Evolutionary conservation across 2,329 filamentous ascomycete species (phyloP).

Genomic region (Pseudogymnoascus sp.): DNA sequence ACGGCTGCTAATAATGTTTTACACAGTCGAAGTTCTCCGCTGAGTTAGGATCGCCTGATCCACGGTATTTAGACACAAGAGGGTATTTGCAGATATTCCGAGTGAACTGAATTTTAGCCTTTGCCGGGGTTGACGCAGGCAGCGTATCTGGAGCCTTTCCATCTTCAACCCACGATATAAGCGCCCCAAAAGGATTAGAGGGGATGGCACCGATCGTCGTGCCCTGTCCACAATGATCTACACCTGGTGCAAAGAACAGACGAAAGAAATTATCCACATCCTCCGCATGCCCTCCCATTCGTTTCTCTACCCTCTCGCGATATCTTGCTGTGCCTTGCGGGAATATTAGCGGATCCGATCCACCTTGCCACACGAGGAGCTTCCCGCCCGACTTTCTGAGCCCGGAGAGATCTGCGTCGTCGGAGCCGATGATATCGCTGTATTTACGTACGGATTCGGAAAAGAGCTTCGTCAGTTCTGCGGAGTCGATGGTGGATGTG

Average conservation of each 20-base stretch:
- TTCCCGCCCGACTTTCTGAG: slow-evolving; percentile 13
- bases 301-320: slow-evolving; percentile 28
- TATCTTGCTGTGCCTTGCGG: slow-evolving; percentile 31
- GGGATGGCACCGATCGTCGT: too few species aligned
- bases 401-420: background rate
- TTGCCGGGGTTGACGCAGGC: too few species aligned
- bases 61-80: too few species aligned
- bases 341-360: slow-evolving; percentile 28
- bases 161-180: too few species aligned
- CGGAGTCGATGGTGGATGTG: slow-evolving; percentile 25
- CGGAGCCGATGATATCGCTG: slow-evolving; percentile 13
- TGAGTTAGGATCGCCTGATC: too few species aligned
- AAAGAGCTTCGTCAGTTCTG: slow-evolving; percentile 22
- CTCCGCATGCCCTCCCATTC: background rate
- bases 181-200: too few species aligned
- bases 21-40: too few species aligned
- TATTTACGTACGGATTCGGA: slow-evolving; percentile 26
- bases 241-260: slow-evolving; percentile 12
- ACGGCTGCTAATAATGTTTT: too few species aligned
- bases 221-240: slow-evolving; percentile 8
- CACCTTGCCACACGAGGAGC: slow-evolving; percentile 15
- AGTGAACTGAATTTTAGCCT: too few species aligned
- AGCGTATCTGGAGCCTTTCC: too few species aligned
- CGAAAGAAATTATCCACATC: slow-evolving; percentile 13
- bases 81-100: too few species aligned